Evolutionary conservation across 1,284 basidiomycete genomes (phyloP), one percentile per base, ranked within the genome.

Genomic region (Cryptococcus depauperatus): DNA sequence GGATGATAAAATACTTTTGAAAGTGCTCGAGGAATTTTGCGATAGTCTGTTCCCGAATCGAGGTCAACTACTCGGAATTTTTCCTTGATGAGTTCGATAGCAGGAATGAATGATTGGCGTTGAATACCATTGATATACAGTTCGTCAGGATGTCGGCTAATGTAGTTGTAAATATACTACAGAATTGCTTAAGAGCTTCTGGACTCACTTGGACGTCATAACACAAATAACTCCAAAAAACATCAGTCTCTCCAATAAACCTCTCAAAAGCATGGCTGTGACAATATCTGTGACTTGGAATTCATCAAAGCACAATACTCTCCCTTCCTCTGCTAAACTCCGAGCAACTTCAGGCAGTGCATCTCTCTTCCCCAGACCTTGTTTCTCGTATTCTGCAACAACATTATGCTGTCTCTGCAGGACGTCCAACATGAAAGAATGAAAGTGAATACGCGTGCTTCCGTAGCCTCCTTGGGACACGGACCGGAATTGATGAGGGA

Each of bases 121-220:
- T 99, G 95, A 41, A 99, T 96, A 0, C 95, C 95, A 59, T 98
- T 98, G 78, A 93, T 93, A 76, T 99, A 99, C 1, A 99, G 77
- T 35, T 97, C 89, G 63, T 95, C 84, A 3, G 95, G 95, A 67
- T 95, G 90, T 46, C 95, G 93, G 71, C 92, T 96, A 59, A 3
- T 43, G 22, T 8, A 16, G 23, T 10, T 44, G n/a, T n/a, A n/a
- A n/a, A 3, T 13, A 30, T 16, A 5, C 5, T 16, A 30, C 5
- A 16, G 16, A 4, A 35, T 32, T 29, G 23, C 16, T 23, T 3
- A 2, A n/a, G 27, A 44, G 19, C 5, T 16, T 16, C 18, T 14
- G 14, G 5, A 70, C 81, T 65, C 54, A 93, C 91, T 99, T 99
- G 43, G 90, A 96, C 0, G 95, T 99, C 76, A 96, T 87, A 37